Conservation (phyloP, 1,139 yeast genomes). For the Saccharomycopsis hybrid region DNA sequence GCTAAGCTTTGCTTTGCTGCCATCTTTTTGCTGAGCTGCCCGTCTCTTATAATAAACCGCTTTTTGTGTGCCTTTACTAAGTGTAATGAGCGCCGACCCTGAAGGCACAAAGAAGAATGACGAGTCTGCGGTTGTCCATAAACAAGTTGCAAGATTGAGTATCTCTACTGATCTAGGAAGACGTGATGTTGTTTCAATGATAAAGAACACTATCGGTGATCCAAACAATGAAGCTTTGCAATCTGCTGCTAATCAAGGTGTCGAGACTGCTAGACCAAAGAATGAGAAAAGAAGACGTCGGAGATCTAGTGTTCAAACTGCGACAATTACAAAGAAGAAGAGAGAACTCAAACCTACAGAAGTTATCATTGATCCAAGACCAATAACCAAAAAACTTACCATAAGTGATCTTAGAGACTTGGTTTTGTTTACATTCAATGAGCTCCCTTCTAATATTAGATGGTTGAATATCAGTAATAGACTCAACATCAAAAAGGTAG, state of each 20-base stretch:
- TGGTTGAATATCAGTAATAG: constrained; percentile 41
- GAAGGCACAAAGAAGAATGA: too few relatives aligned
- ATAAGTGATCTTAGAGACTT: constrained; percentile 47
- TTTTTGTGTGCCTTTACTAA: too few relatives aligned
- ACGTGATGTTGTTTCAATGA: constrained; percentile 13
- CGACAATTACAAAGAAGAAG: constrained; percentile 32
- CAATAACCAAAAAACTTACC: constrained; percentile 29
- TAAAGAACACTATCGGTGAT: constrained; percentile 8
- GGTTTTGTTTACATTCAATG: constrained; percentile 41
- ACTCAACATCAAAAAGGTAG: constrained; percentile 41
- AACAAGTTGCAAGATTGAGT: constrained; percentile 28
- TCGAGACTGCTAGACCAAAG: constrained; percentile 2
- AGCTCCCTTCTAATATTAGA: constrained; percentile 32
- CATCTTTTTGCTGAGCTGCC: too few relatives aligned
- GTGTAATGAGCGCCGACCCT: too few relatives aligned
- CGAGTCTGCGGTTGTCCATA: constrained; percentile 22
- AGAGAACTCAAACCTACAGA: constrained; percentile 33
- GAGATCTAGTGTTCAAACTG: constrained; percentile 30
- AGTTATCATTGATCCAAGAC: constrained; percentile 26
- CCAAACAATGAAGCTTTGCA: background rate
- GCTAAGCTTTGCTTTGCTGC: too few relatives aligned
- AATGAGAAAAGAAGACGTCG: constrained; percentile 29
- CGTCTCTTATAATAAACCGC: too few relatives aligned
- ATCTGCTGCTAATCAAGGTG: constrained; percentile 8
- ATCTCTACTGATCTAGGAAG: constrained; percentile 24